Conservation (phyloP, 768 basidiomycete species). For the Russula foetens region DNA sequence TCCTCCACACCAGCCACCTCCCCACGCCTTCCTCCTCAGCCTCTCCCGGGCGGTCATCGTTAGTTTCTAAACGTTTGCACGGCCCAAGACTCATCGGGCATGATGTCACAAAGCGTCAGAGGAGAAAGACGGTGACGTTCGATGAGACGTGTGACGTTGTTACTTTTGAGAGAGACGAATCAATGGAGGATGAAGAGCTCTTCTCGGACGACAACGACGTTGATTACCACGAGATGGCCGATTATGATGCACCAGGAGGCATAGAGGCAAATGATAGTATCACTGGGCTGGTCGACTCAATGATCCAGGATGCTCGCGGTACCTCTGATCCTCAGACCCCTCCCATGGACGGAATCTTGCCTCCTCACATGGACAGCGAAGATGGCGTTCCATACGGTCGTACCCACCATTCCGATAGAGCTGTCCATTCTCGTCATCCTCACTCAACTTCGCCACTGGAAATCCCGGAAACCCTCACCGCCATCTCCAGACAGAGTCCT, state of each 20-base stretch:
- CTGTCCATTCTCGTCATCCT: conserved; percentile 32
- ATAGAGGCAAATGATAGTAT: conserved; percentile 44
- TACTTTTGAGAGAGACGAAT: conserved; percentile 63
- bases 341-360: conserved; percentile 30
- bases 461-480: not conserved
- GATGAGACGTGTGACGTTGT: conserved; percentile 75
- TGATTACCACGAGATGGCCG: conserved; percentile 16
- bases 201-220: conserved; percentile 32
- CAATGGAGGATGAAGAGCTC: conserved; percentile 31
- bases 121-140: conserved; percentile 74
- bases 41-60: conserved; percentile 56
- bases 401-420: conserved; percentile 51
- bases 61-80: conserved; percentile 65
- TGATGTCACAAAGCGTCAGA: conserved; percentile 31
- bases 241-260: conserved; percentile 13
- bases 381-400: conserved; percentile 57
- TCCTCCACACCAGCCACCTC: conserved; percentile 8
- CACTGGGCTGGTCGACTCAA: conserved; percentile 63
- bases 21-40: conserved; percentile 26
- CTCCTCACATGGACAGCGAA: conserved; percentile 53
- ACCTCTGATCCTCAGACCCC: conserved; percentile 37
- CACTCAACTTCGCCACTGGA: conserved; percentile 21
- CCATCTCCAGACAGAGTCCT: conserved; percentile 12
- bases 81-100: conserved; percentile 56
- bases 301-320: conserved; percentile 43